Base-by-base conservation (phyloP, 495 filamentous ascomycete species). In the Rhypophila decipiens region DNA sequence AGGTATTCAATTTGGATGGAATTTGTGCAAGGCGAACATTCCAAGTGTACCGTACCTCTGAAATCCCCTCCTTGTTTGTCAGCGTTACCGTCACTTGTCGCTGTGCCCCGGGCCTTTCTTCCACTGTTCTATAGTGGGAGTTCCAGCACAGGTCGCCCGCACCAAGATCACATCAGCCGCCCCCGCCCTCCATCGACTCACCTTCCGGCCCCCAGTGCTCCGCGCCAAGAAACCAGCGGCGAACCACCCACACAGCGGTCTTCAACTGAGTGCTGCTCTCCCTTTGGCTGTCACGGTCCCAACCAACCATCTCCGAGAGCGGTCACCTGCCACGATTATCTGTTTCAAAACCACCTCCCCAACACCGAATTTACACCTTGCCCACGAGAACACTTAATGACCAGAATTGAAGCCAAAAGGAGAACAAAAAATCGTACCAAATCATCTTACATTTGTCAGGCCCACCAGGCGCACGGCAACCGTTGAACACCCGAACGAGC, bases 291-390 rank as follows among this genome's bases (percentile, higher is more conserved):
- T 31, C 50, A 43, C 10, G 2, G 18, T 49, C 57, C 60, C 57
- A 56, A 60, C 60, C 58, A 64, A 53, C 61, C 58, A 57, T 46
- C 49, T 58, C 58, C 51, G 56, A 57, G 58, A 57, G 47, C 51
- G 61, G 61, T 58, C 51, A 48, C 49, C 56, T 53, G 51, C 58
- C 61, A 59, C 55, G 46, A 59, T 55, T 38, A 36, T 47, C 51
- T 39, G 58, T 61, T 61, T 61, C 55, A 64, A 59, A n/a, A 51
- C 52, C 48, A 46, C 55, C 50, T 54, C 53, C 57, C 51, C 52
- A 43, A 48, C 57, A 50, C 53, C 52, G 24, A 19, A 34, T 43
- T 42, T 46, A 23, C 40, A 47, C 39, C 35, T 43, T 19, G 42
- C 47, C 15, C 49, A 41, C 41, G 24, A 41, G 43, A 44, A 13